Conservation (phyloP, 2,329 filamentous ascomycete genomes). For the Corniculantispora saksenae region DNA sequence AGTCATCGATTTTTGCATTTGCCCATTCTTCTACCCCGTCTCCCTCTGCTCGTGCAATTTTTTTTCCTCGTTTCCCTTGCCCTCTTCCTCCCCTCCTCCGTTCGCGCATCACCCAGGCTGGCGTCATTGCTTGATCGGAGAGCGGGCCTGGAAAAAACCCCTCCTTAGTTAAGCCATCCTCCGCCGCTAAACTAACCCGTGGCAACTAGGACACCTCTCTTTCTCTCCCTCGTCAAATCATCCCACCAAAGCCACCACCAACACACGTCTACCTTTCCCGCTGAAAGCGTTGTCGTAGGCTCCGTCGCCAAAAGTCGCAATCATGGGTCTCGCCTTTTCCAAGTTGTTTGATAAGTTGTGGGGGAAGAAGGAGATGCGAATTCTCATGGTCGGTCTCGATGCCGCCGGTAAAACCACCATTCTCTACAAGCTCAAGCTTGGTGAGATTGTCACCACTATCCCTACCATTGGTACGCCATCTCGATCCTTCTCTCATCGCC, state of each 20-base stretch:
- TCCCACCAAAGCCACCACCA: constrained; percentile 30
- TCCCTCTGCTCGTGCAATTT: background rate
- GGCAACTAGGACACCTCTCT: constrained; percentile 32
- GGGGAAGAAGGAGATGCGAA: constrained; percentile 99
- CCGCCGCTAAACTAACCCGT: constrained; percentile 31
- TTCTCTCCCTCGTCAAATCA: constrained; percentile 24
- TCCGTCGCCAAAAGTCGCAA: constrained; percentile 54
- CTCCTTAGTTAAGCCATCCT: constrained; percentile 20
- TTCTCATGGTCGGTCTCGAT: constrained; percentile 96
- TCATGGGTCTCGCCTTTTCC: constrained; percentile 97
- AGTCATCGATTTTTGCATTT: background rate
- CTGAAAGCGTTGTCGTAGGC: constrained; percentile 27
- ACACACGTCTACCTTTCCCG: constrained; percentile 22
- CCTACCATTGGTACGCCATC: constrained; percentile 81
- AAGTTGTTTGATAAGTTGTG: constrained; percentile 95
- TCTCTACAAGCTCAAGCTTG: constrained; percentile 97
- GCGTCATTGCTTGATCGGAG: constrained; percentile 20
- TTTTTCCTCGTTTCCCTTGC: background rate
- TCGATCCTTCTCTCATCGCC: background rate
- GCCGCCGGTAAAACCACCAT: constrained; percentile 99
- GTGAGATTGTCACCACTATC: constrained; percentile 97
- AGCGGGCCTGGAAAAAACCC: constrained; percentile 21
- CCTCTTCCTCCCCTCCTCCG: background rate
- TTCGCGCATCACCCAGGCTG: constrained; percentile 12
- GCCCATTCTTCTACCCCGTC: background rate